These are phyloP conservation scores for Verticillium dahliae DNA, from an alignment of 2,329 filamentous ascomycete species.

Conservation along the genomic window DNA sequence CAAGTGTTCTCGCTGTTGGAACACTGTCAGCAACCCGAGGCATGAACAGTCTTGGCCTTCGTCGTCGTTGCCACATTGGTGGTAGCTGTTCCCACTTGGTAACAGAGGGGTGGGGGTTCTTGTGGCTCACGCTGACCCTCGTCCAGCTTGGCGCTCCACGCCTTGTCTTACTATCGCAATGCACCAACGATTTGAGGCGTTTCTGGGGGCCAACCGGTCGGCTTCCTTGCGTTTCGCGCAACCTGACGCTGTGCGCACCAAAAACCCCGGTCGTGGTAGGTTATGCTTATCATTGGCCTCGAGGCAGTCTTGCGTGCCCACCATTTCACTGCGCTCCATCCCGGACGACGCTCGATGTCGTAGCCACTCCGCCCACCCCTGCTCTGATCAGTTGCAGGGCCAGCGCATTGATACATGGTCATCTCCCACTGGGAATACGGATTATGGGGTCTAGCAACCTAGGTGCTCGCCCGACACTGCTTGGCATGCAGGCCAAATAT, in stretches of 20 bases:
- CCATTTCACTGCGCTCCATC: background rate
- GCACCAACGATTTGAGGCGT: background rate
- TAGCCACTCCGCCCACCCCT: background rate
- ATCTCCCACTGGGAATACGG: background rate
- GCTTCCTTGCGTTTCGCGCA: background rate
- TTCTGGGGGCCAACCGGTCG: background rate
- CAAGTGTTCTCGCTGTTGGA: too few species aligned
- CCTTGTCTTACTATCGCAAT: background rate
- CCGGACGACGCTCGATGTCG: background rate
- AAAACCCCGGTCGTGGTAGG: background rate
- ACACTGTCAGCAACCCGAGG: too few species aligned
- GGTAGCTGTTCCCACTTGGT: background rate
- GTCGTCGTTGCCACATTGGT: background rate
- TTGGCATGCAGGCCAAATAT: slow-evolving; percentile 2
- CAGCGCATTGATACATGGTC: background rate
- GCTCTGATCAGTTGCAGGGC: background rate
- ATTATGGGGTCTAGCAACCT: background rate
- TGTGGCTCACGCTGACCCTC: background rate
- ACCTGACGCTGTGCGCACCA: background rate
- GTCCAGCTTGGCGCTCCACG: background rate
- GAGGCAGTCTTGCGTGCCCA: background rate
- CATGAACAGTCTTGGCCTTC: background rate
- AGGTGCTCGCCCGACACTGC: background rate
- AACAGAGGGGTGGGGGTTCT: background rate
- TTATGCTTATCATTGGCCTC: background rate